A percentile compares a stretch with the other conserved stretches of the same genome.
phyloP scores from a whole-genome alignment of 768 basidiomycete species.

The Termitomyces sp. region DNA sequence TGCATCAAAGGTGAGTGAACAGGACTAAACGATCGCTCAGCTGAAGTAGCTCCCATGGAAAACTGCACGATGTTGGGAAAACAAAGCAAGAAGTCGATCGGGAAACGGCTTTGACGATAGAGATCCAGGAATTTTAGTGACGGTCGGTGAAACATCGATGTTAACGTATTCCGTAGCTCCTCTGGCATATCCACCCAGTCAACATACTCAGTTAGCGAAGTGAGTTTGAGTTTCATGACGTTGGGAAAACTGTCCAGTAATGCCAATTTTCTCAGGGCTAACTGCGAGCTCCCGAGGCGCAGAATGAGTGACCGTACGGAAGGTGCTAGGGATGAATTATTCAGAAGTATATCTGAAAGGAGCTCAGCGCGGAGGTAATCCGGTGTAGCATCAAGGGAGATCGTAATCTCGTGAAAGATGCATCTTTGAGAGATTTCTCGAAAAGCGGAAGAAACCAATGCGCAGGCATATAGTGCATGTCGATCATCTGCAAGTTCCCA shows the following conservation, averaged over 20 bases:
- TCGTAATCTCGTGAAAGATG: constrained; percentile 1
- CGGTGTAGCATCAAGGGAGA: background rate
- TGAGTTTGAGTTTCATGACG: background rate
- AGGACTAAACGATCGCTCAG: background rate
- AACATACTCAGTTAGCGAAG: background rate
- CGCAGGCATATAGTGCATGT: background rate
- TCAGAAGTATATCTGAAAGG: background rate
- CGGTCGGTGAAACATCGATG: background rate
- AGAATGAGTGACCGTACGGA: background rate
- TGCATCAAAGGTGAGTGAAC: no score
- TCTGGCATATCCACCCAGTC: background rate
- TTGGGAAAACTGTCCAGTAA: background rate
- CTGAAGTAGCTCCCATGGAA: background rate
- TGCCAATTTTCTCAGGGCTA: background rate
- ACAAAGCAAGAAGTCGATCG: background rate
- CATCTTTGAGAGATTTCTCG: background rate
- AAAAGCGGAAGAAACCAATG: background rate
- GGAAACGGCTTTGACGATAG: background rate
- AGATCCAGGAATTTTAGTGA: background rate
- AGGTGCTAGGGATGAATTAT: background rate
- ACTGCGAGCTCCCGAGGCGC: background rate
- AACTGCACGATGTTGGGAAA: background rate
- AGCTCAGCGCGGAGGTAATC: background rate
- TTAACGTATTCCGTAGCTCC: background rate
- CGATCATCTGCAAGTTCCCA: background rate